These are phyloP conservation scores for Ceratobasidium sp. DNA, from an alignment of 1,284 basidiomycete genomes.

Conservation along the genomic window DNA sequence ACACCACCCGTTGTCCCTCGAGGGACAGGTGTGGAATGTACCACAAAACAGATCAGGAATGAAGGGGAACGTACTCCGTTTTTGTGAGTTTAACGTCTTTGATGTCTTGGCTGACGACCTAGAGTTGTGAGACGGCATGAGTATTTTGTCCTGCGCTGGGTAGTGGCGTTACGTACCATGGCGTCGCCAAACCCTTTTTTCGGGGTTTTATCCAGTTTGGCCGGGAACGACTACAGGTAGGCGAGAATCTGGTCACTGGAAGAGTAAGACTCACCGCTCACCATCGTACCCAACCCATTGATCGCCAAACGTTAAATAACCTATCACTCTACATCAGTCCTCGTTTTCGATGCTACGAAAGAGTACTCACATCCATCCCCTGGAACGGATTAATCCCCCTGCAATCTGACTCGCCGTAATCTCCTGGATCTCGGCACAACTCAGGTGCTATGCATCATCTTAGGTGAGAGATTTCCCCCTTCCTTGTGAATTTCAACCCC, in stretches of 20 bases:
- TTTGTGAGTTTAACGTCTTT: too few species aligned
- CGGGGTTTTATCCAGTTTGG: background rate
- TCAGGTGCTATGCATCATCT: too few species aligned
- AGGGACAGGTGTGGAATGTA: background rate
- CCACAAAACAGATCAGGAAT: too few species aligned
- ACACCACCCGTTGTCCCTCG: constrained; percentile 10
- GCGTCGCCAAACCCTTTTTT: too few species aligned
- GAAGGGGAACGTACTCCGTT: too few species aligned
- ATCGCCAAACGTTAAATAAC: constrained; percentile 7
- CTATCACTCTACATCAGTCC: background rate
- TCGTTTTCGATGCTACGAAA: background rate
- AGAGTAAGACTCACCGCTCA: background rate
- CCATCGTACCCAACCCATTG: constrained; percentile 29
- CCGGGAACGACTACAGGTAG: background rate
- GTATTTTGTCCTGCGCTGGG: too few species aligned
- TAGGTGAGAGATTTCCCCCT: too few species aligned
- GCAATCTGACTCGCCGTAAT: background rate
- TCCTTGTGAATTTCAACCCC: too few species aligned
- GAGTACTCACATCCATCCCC: constrained; percentile 4
- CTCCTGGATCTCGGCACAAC: constrained; percentile 18
- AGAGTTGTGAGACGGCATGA: too few species aligned
- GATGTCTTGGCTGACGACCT: too few species aligned
- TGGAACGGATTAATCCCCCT: constrained; percentile 11
- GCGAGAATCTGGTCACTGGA: background rate
- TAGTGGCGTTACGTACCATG: too few species aligned